Percentiles rank a stretch among this genome's conserved stretches.
Conservation (phyloP, 495 filamentous ascomycete genomes). For the Geopyxis carbonaria region DNA sequence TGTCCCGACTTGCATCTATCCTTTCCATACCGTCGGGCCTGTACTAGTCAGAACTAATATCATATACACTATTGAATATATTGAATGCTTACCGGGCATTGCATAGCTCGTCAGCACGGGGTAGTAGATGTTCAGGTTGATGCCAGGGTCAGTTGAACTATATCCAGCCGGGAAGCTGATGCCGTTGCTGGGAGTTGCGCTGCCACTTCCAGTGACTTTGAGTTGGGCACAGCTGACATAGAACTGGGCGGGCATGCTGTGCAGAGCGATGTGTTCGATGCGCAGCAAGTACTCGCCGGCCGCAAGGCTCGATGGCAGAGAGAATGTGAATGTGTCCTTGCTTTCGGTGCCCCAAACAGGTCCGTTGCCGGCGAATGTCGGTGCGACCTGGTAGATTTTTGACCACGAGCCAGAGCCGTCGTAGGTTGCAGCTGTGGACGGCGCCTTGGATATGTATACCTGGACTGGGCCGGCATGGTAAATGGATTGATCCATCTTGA, state of each 20-base stretch:
- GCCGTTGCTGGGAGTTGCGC: constrained; percentile 29
- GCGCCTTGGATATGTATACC: constrained; percentile 36
- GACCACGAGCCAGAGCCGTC: constrained; percentile 37
- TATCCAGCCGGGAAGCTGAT: constrained; percentile 37
- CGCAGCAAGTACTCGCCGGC: constrained; percentile 42
- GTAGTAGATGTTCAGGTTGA: constrained; percentile 32
- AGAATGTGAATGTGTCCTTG: constrained; percentile 28
- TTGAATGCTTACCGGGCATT: too few relatives aligned
- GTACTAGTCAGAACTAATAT: too few relatives aligned
- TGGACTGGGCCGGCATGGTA: constrained; percentile 35
- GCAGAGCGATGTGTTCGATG: constrained; percentile 43
- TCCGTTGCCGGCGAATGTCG: constrained; percentile 22
- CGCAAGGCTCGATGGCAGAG: constrained; percentile 31
- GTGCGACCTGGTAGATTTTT: constrained; percentile 34
- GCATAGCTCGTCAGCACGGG: constrained; percentile 27
- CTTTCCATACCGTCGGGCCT: too few relatives aligned
- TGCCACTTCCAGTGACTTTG: constrained; percentile 37
- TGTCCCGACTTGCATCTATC: too few relatives aligned
- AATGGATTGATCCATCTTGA: constrained; percentile 33
- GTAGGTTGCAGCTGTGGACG: constrained; percentile 31
- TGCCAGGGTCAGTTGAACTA: constrained; percentile 32
- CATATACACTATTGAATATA: too few relatives aligned
- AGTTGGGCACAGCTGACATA: constrained; percentile 41
- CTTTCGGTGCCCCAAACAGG: constrained; percentile 16
- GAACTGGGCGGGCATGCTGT: constrained; percentile 31